phyloP scores from a whole-genome alignment of 1,139 yeast species.

The Geotrichum reessii region DNA sequence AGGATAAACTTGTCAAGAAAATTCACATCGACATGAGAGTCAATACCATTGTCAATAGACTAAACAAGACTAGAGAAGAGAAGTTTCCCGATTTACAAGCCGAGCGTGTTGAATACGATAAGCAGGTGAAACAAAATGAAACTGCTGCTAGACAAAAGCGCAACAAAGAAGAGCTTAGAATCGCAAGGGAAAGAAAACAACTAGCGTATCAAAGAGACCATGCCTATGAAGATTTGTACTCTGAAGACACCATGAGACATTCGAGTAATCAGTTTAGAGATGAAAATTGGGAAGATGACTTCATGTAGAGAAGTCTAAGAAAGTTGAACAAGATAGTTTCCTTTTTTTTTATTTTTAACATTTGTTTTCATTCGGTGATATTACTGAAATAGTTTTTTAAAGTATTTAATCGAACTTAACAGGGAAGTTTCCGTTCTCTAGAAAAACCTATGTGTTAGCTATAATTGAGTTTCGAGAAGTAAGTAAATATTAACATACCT shows the following conservation, averaged over 20 bases:
- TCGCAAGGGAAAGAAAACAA: conserved; percentile 32
- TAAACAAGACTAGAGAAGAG: conserved; percentile 63
- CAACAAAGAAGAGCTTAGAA: conserved; percentile 27
- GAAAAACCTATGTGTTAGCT: conserved; percentile 14
- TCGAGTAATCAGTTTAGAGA: conserved; percentile 50
- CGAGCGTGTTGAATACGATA: conserved; percentile 39
- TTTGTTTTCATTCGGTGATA: background rate
- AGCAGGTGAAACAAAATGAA: conserved; percentile 32
- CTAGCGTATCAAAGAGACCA: conserved; percentile 37
- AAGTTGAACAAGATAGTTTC: background rate
- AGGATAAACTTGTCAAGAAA: conserved; percentile 51
- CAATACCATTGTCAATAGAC: conserved; percentile 56
- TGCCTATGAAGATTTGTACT: conserved; percentile 55
- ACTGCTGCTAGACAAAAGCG: conserved; percentile 36
- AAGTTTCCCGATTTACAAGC: conserved; percentile 46
- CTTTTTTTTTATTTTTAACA: background rate
- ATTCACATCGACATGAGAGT: conserved; percentile 54
- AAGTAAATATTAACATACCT: conserved; percentile 35
- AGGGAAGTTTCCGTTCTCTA: conserved; percentile 58
- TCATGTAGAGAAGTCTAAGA: conserved; percentile 40
- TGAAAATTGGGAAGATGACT: conserved; percentile 65
- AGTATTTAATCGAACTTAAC: conserved; percentile 45
- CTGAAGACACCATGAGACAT: conserved; percentile 45
- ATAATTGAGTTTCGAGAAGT: background rate
- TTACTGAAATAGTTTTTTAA: background rate